Percentiles rank a stretch among this genome's conserved stretches.
Evolutionary conservation across 192 early-diverging fungal genomes (phyloP).

Genomic region (Coemansia sp.): DNA sequence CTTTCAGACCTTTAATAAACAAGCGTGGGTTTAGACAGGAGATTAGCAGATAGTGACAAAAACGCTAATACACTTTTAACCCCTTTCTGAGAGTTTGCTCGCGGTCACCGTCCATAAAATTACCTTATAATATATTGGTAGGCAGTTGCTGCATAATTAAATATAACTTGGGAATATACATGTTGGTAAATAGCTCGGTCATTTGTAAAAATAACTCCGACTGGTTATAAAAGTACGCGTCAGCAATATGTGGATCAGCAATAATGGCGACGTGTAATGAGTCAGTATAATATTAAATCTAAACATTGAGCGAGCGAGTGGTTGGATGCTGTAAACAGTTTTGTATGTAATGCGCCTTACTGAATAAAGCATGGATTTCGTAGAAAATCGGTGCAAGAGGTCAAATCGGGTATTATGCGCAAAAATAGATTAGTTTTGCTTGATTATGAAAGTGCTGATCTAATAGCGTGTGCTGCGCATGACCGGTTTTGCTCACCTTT

Average conservation of each 20-base stretch:
- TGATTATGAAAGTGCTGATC: no score
- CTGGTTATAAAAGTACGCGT: slow-evolving; percentile 80
- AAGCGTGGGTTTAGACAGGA: slow-evolving; percentile 16
- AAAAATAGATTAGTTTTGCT: no score
- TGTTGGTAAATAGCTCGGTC: slow-evolving; percentile 79
- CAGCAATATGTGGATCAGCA: slow-evolving; percentile 91
- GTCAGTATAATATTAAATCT: neutral
- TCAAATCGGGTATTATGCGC: no score
- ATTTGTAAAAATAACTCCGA: slow-evolving; percentile 60
- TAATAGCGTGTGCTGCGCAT: no score
- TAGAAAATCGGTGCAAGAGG: no score
- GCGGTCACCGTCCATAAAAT: slow-evolving; percentile 80
- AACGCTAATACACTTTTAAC: slow-evolving; percentile 60
- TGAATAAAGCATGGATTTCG: no score
- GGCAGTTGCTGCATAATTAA: slow-evolving; percentile 57
- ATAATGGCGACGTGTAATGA: slow-evolving; percentile 63
- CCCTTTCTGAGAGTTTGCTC: slow-evolving; percentile 58
- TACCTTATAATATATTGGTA: slow-evolving; percentile 74
- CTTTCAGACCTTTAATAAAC: slow-evolving; percentile 78
- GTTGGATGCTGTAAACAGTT: neutral
- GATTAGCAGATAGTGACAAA: slow-evolving; percentile 55
- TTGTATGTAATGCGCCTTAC: no score
- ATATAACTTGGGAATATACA: slow-evolving; percentile 84
- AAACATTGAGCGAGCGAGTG: neutral
- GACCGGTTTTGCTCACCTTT: no score